Evolutionary conservation across 83 land plant species (phyloP).

Genomic region (Thuja plicata): DNA sequence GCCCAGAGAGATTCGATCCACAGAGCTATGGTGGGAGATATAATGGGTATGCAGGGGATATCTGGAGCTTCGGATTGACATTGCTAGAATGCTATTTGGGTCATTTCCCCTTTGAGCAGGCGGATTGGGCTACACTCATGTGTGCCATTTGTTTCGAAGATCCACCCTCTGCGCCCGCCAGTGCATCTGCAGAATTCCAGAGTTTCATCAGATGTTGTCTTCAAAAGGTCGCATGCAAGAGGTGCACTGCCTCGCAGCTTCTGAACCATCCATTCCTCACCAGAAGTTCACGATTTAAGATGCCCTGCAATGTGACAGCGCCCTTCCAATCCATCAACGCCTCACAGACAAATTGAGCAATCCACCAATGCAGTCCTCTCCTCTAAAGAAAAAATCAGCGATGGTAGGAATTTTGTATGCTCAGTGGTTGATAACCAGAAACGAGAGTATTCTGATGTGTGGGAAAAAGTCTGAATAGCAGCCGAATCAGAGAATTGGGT

Average conservation of each 20-base stretch:
- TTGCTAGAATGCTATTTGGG: slow-evolving; percentile 55
- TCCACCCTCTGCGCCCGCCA: slow-evolving; percentile 29
- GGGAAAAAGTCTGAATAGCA: too few species aligned
- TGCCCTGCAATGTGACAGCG: background rate
- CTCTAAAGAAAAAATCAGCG: too few species aligned
- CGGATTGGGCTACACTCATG: slow-evolving; percentile 42
- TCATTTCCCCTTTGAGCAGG: slow-evolving; percentile 33
- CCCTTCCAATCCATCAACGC: background rate
- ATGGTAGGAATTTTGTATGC: too few species aligned
- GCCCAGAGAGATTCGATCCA: slow-evolving; percentile 72
- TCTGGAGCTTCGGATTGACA: slow-evolving; percentile 61
- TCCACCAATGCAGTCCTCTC: too few species aligned
- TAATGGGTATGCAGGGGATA: slow-evolving; percentile 52
- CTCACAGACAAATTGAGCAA: background rate
- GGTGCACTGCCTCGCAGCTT: slow-evolving; percentile 29
- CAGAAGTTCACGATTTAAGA: background rate
- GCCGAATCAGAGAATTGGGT: too few species aligned
- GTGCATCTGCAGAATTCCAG: slow-evolving; percentile 32
- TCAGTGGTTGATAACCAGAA: too few species aligned
- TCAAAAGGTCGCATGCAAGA: slow-evolving; percentile 19
- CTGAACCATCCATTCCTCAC: slow-evolving; percentile 34
- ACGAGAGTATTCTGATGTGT: too few species aligned
- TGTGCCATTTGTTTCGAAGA: slow-evolving; percentile 30
- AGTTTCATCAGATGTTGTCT: slow-evolving; percentile 33
- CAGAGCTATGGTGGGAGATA: slow-evolving; percentile 43